Evolutionary conservation across 441 rosid species (phyloP), one percentile per base, ranked within the genome.

Genomic region (Pelargonium myrrhifolium): DNA sequence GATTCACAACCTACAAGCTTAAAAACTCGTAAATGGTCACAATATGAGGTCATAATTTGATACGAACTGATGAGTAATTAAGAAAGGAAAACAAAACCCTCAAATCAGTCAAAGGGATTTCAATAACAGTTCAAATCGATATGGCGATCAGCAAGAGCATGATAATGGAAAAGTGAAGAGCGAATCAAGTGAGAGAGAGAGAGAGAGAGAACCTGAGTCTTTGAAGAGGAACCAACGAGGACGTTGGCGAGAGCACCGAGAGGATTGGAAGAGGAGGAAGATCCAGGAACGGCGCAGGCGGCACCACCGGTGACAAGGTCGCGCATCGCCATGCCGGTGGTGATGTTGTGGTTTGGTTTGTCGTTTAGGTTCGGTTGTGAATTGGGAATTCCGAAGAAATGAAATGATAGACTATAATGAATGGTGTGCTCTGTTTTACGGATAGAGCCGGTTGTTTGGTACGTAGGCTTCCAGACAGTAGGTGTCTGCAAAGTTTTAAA

Each of bases 261-360:
- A 62, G 99, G 99, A 71, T 94, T 94, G 14, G 97, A 82, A n/a
- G 90, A 84, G 71, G 94, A 85, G 28, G 94, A 87, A 14, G 97
- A 86, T 35, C 95, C 97, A 0, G 97, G 94, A 75, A 87, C 92
- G 0, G 94, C 90, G 43, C 99, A 93, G 17, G 96, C 95, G 39
- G 96, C 97, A 66, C 96, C 99, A 35, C 99, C 97, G 1, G 84
- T 74, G 18, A 88, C 92, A 14, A 94, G 81, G 68, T 94, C 99
- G 66, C 99, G 77, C 96, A 88, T 89, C 87, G 97, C 90, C 99
- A 93, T 92, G 65, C 18, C 68, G 61, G 26, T n/a, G 58, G 51
- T 45, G 4, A 11, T 5, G n/a, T 35, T 35, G 39, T 35, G 39
- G 39, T 35, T 35, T 35, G 51, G n/a, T 14, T 45, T 56, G 61